Evolutionary conservation across 164 flowering plant genomes (phyloP).

Genomic region (Aristolochia fimbriata): DNA sequence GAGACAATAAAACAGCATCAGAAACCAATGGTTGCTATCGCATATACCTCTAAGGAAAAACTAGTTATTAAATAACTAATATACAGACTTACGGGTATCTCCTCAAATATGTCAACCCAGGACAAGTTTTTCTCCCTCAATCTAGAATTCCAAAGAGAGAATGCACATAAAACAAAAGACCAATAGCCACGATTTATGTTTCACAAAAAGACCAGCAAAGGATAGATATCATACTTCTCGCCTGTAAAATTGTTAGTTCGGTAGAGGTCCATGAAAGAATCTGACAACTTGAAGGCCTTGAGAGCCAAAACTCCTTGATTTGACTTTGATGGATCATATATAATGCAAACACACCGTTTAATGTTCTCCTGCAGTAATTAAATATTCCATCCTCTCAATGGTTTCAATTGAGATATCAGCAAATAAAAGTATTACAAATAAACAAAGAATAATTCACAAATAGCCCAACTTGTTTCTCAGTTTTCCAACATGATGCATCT

Average conservation of each 20-base stretch:
- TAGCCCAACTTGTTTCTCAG: too few relatives aligned
- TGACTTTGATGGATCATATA: slow-evolving; percentile 88
- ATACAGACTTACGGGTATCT: slow-evolving; percentile 71
- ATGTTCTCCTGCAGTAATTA: slow-evolving; percentile 72
- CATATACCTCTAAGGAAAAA: background rate
- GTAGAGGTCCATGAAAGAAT: slow-evolving; percentile 94
- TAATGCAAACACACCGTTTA: slow-evolving; percentile 90
- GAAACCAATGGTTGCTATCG: background rate
- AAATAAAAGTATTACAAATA: too few relatives aligned
- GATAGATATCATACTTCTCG: slow-evolving; percentile 55
- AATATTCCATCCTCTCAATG: background rate
- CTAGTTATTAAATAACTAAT: too few relatives aligned
- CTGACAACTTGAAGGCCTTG: slow-evolving; percentile 95
- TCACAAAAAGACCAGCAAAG: background rate
- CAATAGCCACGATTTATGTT: background rate
- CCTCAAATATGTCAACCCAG: slow-evolving; percentile 99
- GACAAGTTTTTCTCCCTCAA: slow-evolving; percentile 90
- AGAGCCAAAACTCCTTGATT: slow-evolving; percentile 88
- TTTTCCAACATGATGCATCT: too few relatives aligned
- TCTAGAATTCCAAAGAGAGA: slow-evolving; percentile 30
- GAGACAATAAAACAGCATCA: background rate
- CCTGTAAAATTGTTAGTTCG: slow-evolving; percentile 79
- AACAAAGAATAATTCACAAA: too few relatives aligned
- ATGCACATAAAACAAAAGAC: background rate
- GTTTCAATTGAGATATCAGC: too few relatives aligned